Base-by-base conservation (phyloP, 2,329 filamentous ascomycete species). In the Zymoseptoria crescenta region DNA sequence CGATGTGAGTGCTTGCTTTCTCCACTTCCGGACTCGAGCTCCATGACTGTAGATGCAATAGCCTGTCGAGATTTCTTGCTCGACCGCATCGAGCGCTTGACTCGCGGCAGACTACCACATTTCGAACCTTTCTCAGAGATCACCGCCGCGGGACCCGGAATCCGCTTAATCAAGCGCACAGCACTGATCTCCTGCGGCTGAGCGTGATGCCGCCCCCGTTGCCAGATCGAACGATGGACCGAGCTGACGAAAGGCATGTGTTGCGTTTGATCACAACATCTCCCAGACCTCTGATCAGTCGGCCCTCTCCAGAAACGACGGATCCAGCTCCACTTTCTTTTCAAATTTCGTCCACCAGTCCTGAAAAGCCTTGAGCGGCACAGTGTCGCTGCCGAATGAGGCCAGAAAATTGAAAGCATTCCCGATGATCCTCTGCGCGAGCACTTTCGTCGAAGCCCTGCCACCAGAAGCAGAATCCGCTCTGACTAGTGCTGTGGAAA, bases 271-370 rank as follows among this genome's bases (percentile, higher is more conserved):
- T n/a, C 16, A 10, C 35, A 2, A n/a, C 13, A 13, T 45, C n/a
- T 45, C 35, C 5, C 2, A 45, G 4, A 51, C 1, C 16, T 21
- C 5, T 10, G 7, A 16, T 55, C 35, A 55, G 4, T 83, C 82
- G 58, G 81, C 83, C 68, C 87, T 84, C 75, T 97, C 92, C 66
- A 99, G 77, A 72, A 99, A 99, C 6, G 84, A 83, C 0, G 94
- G 93, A 76, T 99, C 94, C 64, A 84, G 81, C 68, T 92, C 87
- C 48, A 99, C 83, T 70, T 86, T 87, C 62, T 84, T 83, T 78
- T 99, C 93, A 76, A 99, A 99, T 75, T 96, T 97, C 61, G 81
- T 83, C 94, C 95, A 99, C 94, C 95, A 99, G 59, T 96, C 91
- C 76, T 95, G 88, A 73, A 99, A 99, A 4, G 89, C 90, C 76